These are phyloP conservation scores for Tulasnella sp. DNA, from an alignment of 768 basidiomycete genomes.

Conservation along the genomic window DNA sequence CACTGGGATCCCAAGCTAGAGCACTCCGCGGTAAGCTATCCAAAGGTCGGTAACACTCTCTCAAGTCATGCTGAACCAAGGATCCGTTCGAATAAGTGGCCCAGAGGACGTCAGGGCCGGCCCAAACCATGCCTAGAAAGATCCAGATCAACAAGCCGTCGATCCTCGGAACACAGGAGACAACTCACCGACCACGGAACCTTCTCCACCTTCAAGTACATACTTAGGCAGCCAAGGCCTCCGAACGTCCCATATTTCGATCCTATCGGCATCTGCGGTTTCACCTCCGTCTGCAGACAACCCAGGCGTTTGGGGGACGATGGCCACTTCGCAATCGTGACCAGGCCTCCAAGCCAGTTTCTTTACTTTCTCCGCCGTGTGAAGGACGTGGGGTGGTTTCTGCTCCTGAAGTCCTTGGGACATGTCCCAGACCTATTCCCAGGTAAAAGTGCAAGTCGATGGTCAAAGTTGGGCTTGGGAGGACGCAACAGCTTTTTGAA, in stretches of 20 bases:
- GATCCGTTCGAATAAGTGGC: slow-evolving; percentile 65
- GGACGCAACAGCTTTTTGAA: slow-evolving; percentile 6
- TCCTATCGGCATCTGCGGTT: slow-evolving; percentile 42
- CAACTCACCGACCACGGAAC: slow-evolving; percentile 61
- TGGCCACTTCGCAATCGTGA: slow-evolving; percentile 41
- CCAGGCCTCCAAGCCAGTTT: slow-evolving; percentile 69
- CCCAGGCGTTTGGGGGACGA: slow-evolving; percentile 23
- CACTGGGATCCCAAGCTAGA: slow-evolving; percentile 55
- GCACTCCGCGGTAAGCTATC: slow-evolving; percentile 59
- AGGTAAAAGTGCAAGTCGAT: not conserved
- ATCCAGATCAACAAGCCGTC: not conserved
- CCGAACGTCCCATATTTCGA: slow-evolving; percentile 84
- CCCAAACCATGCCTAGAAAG: slow-evolving; percentile 54
- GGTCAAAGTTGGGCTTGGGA: slow-evolving; percentile 9
- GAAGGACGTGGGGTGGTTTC: slow-evolving; percentile 61
- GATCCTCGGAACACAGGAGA: not conserved
- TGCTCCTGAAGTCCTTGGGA: slow-evolving; percentile 46
- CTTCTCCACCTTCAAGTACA: slow-evolving; percentile 60
- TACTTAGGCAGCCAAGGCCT: slow-evolving; percentile 78
- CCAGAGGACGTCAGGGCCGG: slow-evolving; percentile 64
- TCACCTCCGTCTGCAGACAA: slow-evolving; percentile 10
- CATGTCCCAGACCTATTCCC: slow-evolving; percentile 63
- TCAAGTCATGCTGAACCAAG: slow-evolving; percentile 71
- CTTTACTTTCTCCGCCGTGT: slow-evolving; percentile 66
- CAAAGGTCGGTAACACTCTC: slow-evolving; percentile 54